phyloP scores from a whole-genome alignment of 140 eudicot genomes.

The Anethum foeniculum region DNA sequence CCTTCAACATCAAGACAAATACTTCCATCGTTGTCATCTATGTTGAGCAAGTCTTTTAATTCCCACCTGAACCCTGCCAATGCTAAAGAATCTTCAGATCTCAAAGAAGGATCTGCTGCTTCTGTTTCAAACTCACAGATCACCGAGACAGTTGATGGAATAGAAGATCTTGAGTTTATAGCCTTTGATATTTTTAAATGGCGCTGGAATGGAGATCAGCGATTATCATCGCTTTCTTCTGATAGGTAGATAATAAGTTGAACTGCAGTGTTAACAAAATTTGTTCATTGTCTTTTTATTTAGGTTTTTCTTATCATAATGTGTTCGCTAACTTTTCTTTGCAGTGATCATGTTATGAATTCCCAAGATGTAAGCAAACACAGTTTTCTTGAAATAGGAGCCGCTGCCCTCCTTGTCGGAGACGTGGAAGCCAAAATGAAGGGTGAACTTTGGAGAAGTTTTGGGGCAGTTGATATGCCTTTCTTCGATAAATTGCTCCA shows the following conservation, averaged over 20 bases:
- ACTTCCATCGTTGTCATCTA: slow-evolving; percentile 87
- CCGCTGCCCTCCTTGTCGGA: slow-evolving; percentile 93
- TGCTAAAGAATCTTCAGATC: slow-evolving; percentile 62
- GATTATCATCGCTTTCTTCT: slow-evolving; percentile 50
- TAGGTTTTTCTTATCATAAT: neutral
- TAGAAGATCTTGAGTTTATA: slow-evolving; percentile 61
- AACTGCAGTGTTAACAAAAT: slow-evolving; percentile 8
- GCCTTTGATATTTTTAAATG: slow-evolving; percentile 77
- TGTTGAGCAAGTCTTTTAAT: slow-evolving; percentile 87
- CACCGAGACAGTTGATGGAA: slow-evolving; percentile 55
- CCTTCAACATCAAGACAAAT: slow-evolving; percentile 68
- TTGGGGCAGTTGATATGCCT: slow-evolving; percentile 86
- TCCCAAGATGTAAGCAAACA: slow-evolving; percentile 59
- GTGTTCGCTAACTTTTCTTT: neutral
- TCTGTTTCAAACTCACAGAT: slow-evolving; percentile 59
- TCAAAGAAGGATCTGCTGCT: slow-evolving; percentile 54
- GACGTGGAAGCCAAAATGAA: slow-evolving; percentile 91
- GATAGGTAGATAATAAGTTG: slow-evolving; percentile 45
- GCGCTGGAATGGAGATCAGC: slow-evolving; percentile 89
- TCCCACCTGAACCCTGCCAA: slow-evolving; percentile 71
- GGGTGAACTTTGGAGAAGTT: slow-evolving; percentile 78
- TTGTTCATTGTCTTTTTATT: slow-evolving; percentile 10
- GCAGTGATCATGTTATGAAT: slow-evolving; percentile 59
- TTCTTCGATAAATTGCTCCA: slow-evolving; percentile 88
- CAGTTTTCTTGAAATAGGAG: slow-evolving; percentile 89